phyloP scores from a whole-genome alignment of 1,284 basidiomycete genomes.

The Moniliophthora roreri region DNA sequence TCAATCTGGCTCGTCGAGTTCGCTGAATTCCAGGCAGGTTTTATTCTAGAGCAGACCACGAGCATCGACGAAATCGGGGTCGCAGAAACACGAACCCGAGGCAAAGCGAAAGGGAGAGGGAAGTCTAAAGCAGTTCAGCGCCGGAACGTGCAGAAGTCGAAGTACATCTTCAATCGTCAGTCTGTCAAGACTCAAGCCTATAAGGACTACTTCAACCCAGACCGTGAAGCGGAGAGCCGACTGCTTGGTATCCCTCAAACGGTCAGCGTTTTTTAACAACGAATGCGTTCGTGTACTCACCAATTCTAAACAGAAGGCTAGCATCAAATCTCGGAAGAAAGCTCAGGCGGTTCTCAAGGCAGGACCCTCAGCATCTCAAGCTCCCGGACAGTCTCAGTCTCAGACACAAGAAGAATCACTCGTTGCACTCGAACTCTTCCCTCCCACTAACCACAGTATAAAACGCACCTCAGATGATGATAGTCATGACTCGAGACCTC shows the following conservation, averaged over 20 bases:
- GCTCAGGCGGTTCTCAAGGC: conserved; percentile 5
- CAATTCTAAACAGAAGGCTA: conserved; percentile 13
- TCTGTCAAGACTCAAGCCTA: conserved; percentile 48
- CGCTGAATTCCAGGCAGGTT: conserved; percentile 41
- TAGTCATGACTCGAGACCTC: conserved; percentile 24
- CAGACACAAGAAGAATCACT: conserved; percentile 58
- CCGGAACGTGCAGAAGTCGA: conserved; percentile 53
- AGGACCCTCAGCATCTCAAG: conserved; percentile 16
- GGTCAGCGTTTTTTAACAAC: conserved; percentile 35
- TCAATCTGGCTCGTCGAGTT: not conserved
- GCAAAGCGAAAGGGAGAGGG: conserved; percentile 34
- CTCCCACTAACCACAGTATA: conserved; percentile 17
- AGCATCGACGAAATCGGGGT: conserved; percentile 53
- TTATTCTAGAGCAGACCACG: conserved; percentile 52
- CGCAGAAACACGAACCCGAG: conserved; percentile 39
- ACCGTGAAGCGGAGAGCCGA: conserved; percentile 54
- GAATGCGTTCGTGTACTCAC: not conserved
- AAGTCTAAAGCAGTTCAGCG: conserved; percentile 49
- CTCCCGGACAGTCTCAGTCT: conserved; percentile 23
- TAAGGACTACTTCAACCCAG: conserved; percentile 66
- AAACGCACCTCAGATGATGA: conserved; percentile 29
- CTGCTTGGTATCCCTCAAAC: conserved; percentile 57
- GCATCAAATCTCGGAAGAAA: conserved; percentile 11
- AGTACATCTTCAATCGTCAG: conserved; percentile 55
- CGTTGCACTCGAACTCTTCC: conserved; percentile 12